Percentiles rank a stretch among this genome's conserved stretches.
phyloP scores from a whole-genome alignment of 2,329 filamentous ascomycete species.

The Ophiostoma ulmi region DNA sequence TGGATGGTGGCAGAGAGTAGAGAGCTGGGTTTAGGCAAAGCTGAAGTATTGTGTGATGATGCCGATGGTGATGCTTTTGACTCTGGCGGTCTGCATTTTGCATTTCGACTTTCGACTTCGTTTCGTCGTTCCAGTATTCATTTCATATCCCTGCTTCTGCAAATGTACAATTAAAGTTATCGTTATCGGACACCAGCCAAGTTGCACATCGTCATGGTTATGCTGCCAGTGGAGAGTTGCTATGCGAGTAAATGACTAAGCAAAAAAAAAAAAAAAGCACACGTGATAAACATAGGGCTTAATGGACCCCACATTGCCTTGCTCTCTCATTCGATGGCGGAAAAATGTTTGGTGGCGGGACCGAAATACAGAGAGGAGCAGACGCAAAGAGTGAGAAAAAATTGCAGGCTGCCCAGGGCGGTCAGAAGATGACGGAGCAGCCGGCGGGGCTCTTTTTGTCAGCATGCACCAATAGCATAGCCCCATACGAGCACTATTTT shows the following conservation, averaged over 20 bases:
- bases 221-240: background rate
- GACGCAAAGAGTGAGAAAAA: background rate
- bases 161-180: background rate
- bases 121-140: background rate
- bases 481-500: constrained; percentile 2
- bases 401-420: constrained; percentile 5
- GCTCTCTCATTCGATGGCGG: background rate
- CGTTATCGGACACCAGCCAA: background rate
- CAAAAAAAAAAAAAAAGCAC: background rate
- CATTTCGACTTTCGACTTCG: background rate
- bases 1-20: background rate
- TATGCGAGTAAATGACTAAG: background rate
- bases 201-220: background rate
- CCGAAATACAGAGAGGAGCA: background rate
- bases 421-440: background rate
- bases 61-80: background rate
- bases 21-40: background rate
- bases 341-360: background rate
- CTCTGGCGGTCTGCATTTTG: background rate
- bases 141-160: background rate
- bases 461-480: background rate
- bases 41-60: background rate
- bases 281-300: background rate
- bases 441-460: background rate
- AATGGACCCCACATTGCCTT: background rate